A percentile compares a stretch with the other conserved stretches of the same genome.
Conservation (phyloP, 2,329 filamentous ascomycete genomes). For the Epichloe bromicola region DNA sequence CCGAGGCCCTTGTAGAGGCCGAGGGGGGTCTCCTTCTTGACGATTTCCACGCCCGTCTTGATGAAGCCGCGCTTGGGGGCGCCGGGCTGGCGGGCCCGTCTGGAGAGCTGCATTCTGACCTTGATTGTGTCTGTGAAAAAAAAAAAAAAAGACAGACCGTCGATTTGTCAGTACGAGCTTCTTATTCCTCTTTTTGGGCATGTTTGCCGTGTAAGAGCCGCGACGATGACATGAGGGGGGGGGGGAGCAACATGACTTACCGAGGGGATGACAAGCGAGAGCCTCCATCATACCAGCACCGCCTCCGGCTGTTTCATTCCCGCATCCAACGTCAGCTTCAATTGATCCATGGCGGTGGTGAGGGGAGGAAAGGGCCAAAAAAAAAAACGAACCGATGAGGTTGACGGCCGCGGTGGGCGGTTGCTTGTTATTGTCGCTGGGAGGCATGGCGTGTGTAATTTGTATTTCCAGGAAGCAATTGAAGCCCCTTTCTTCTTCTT, state of each 20-base stretch:
- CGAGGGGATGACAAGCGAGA: slow-evolving; percentile 84
- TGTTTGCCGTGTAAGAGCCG: neutral
- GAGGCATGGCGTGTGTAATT: slow-evolving; percentile 18
- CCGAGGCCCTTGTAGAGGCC: slow-evolving; percentile 97
- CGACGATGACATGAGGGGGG: neutral
- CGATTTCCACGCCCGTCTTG: slow-evolving; percentile 72
- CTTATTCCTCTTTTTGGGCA: neutral
- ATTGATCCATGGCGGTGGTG: neutral
- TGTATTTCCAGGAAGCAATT: too few species aligned
- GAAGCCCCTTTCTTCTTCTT: too few species aligned
- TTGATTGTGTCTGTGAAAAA: slow-evolving; percentile 70
- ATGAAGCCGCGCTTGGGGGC: slow-evolving; percentile 81
- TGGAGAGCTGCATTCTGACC: slow-evolving; percentile 97
- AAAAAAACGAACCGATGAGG: slow-evolving; percentile 57
- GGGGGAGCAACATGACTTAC: slow-evolving; percentile 33
- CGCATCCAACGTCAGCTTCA: neutral
- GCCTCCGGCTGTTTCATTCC: slow-evolving; percentile 57
- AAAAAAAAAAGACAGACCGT: too few species aligned
- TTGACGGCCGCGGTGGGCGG: slow-evolving; percentile 80
- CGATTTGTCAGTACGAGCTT: neutral
- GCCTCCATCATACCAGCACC: slow-evolving; percentile 99
- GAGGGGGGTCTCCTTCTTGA: slow-evolving; percentile 73
- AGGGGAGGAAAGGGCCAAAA: neutral
- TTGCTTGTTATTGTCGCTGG: slow-evolving; percentile 43
- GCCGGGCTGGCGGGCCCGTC: slow-evolving; percentile 69